A percentile compares a stretch with the other conserved stretches of the same genome.
Conservation (phyloP, 2,329 filamentous ascomycete genomes). For the Paradendryphiella salina region DNA sequence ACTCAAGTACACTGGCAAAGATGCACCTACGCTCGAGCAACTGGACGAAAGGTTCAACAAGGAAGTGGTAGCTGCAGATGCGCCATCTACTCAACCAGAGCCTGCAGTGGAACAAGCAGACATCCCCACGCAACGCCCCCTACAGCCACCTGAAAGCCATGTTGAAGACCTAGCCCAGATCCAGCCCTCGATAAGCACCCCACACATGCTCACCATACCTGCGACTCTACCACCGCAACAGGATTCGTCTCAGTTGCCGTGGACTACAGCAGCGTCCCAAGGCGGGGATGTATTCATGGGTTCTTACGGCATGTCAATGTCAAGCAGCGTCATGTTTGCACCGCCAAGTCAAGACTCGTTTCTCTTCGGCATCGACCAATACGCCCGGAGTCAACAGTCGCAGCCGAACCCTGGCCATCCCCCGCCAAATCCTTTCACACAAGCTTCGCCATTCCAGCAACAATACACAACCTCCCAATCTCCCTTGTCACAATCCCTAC, state of each 20-base stretch:
- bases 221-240: slow-evolving; percentile 20
- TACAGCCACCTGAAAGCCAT: background rate
- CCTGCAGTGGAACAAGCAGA: slow-evolving; percentile 2
- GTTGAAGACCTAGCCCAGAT: slow-evolving; percentile 8
- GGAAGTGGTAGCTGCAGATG: slow-evolving; percentile 18
- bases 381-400: slow-evolving; percentile 27
- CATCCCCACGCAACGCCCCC: slow-evolving; percentile 4
- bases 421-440: slow-evolving; percentile 33
- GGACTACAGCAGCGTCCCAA: slow-evolving; percentile 31
- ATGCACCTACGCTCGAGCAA: slow-evolving; percentile 43
- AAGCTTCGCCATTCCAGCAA: slow-evolving; percentile 21
- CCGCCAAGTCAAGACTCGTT: slow-evolving; percentile 42
- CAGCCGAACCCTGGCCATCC: slow-evolving; percentile 23
- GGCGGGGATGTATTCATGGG: slow-evolving; percentile 32
- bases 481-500: slow-evolving; percentile 30
- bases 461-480: slow-evolving; percentile 27
- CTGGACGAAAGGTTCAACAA: slow-evolving; percentile 45
- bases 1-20: slow-evolving; percentile 67
- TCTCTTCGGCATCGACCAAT: slow-evolving; percentile 47
- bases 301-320: slow-evolving; percentile 29
- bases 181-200: slow-evolving; percentile 16
- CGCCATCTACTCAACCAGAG: slow-evolving; percentile 12
- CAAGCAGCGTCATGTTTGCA: slow-evolving; percentile 41
- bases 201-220: slow-evolving; percentile 21
- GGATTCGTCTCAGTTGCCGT: slow-evolving; percentile 23